Conservation (phyloP, 2,329 filamentous ascomycete species). For the Cercospora sp. region DNA sequence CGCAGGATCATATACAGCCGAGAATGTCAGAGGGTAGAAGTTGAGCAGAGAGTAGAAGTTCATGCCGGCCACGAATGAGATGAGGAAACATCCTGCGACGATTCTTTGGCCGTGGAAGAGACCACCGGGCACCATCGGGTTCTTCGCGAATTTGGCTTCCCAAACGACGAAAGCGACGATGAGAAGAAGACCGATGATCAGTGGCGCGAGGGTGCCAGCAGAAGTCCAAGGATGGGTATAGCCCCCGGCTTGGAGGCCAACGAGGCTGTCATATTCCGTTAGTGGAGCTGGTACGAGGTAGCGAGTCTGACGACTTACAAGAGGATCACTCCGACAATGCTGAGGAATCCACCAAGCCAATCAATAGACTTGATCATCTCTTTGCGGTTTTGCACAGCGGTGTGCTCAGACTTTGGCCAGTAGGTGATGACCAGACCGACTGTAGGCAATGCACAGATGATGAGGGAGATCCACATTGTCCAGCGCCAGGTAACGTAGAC, state of each 20-base stretch:
- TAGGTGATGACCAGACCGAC: constrained; percentile 43
- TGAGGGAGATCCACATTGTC: constrained; percentile 18
- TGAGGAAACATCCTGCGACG: constrained; percentile 35
- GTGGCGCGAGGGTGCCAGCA: constrained; percentile 28
- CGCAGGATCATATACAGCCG: constrained; percentile 17
- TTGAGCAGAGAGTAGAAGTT: constrained; percentile 44
- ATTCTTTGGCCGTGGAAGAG: constrained; percentile 31
- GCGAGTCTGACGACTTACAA: constrained; percentile 32
- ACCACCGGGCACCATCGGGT: constrained; percentile 33
- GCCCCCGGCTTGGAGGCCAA: constrained; percentile 36
- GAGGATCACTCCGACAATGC: constrained; percentile 50
- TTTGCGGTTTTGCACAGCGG: background rate
- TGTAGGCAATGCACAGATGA: constrained; percentile 54
- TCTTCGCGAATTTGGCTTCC: constrained; percentile 29
- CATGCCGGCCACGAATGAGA: constrained; percentile 38
- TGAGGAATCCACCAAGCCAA: constrained; percentile 52
- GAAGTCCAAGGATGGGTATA: constrained; percentile 24
- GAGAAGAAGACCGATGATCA: constrained; percentile 28
- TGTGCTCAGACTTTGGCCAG: constrained; percentile 17
- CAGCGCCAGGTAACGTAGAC: constrained; percentile 17
- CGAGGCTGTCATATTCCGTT: constrained; percentile 35
- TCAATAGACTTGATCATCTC: constrained; percentile 50
- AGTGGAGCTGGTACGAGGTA: background rate
- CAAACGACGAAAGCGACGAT: constrained; percentile 32
- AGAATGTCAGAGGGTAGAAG: constrained; percentile 53